Conservation (phyloP, 176 grass and related monocot genomes). For the Metroxylon sagu region DNA sequence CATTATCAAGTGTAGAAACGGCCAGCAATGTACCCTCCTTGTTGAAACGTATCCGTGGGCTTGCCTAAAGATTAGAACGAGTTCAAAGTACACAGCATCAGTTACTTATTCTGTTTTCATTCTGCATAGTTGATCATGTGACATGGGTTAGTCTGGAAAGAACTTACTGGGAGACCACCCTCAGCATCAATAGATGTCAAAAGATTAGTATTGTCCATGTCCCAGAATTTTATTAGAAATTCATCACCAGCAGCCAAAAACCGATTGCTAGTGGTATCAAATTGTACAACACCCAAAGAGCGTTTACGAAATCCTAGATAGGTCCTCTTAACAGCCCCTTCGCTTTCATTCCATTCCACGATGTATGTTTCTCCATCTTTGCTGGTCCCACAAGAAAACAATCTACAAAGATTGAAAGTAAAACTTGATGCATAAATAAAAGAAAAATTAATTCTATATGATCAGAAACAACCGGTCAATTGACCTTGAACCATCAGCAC, state of each 20-base stretch:
- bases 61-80: slow-evolving; percentile 36
- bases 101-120: too few relatives aligned
- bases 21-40: slow-evolving; percentile 89
- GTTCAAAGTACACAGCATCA: too few relatives aligned
- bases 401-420: slow-evolving; percentile 23
- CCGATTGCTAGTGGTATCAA: slow-evolving; percentile 86
- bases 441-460: not conserved
- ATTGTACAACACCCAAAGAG: slow-evolving; percentile 90
- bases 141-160: not conserved
- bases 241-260: slow-evolving; percentile 96
- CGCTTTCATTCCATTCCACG: slow-evolving; percentile 99
- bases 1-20: slow-evolving; percentile 80
- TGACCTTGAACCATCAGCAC: slow-evolving; percentile 89
- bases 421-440: too few relatives aligned
- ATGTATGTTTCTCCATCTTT: slow-evolving; percentile 94
- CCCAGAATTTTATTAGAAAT: slow-evolving; percentile 95
- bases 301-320: slow-evolving; percentile 87
- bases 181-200: slow-evolving; percentile 91
- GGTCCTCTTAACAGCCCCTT: slow-evolving; percentile 95
- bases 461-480: not conserved
- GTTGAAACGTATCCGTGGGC: slow-evolving; percentile 87
- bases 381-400: slow-evolving; percentile 98
- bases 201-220: slow-evolving; percentile 90
- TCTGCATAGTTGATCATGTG: too few relatives aligned
- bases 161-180: slow-evolving; percentile 71